A percentile compares a stretch with the other conserved stretches of the same genome.
Conservation (phyloP, 768 basidiomycete species). For the Trametes coccinea region DNA sequence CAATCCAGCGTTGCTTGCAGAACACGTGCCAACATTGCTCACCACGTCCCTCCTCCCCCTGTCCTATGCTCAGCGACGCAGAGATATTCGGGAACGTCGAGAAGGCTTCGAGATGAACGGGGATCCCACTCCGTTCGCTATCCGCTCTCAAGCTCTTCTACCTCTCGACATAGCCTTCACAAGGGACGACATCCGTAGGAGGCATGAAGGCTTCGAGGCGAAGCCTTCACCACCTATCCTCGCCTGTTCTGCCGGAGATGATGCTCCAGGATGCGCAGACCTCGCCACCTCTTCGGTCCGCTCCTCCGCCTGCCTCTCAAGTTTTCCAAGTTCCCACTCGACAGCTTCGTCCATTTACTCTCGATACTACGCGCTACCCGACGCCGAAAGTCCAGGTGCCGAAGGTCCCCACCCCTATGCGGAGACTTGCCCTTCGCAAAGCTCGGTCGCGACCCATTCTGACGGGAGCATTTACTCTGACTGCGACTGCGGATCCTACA, state of each 20-base stretch:
- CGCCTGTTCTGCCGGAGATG: no score
- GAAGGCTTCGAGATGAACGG: conserved; percentile 25
- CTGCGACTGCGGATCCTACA: not conserved
- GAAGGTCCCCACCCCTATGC: not conserved
- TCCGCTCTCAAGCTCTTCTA: conserved; percentile 10
- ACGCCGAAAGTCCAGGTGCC: not conserved
- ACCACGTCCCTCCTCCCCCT: conserved; percentile 11
- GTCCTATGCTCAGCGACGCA: conserved; percentile 12
- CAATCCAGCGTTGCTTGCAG: no score
- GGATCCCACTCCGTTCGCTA: conserved; percentile 3
- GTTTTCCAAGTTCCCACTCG: not conserved
- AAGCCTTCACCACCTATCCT: no score
- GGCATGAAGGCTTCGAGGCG: conserved; percentile 12
- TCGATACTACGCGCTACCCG: not conserved
- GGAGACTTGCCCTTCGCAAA: not conserved
- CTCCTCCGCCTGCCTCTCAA: not conserved
- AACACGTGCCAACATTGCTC: not conserved
- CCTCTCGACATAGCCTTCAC: conserved; percentile 16
- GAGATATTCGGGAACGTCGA: conserved; percentile 20
- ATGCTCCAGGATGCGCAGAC: no score
- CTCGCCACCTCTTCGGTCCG: no score
- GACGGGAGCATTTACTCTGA: not conserved
- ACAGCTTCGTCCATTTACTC: not conserved
- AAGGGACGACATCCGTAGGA: conserved; percentile 19
- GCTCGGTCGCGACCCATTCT: conserved; percentile 8